Conservation (phyloP, 75 land plant species). For the Pseudotsuga menziesii region DNA sequence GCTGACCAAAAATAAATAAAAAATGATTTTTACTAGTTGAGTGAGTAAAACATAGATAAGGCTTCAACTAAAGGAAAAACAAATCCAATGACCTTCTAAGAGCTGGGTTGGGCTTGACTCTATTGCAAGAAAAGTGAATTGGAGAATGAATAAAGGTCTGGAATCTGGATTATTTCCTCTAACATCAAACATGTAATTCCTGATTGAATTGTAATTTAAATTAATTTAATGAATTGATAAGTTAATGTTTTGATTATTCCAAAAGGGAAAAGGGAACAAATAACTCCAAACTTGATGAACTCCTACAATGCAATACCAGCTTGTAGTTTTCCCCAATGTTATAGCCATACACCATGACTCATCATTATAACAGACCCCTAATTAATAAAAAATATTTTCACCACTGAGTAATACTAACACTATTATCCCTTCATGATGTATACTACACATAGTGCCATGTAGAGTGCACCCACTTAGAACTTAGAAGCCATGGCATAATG, state of each 20-base stretch:
- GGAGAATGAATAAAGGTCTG: neutral
- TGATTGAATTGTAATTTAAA: neutral
- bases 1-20: neutral
- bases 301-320: neutral
- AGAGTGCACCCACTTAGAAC: too few relatives aligned
- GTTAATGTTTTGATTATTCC: neutral
- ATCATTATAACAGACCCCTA: neutral
- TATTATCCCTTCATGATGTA: neutral
- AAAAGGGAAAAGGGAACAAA: too few relatives aligned
- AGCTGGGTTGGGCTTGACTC: neutral
- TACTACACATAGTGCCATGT: too few relatives aligned
- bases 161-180: neutral
- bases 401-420: neutral
- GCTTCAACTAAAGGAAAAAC: neutral
- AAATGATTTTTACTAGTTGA: neutral
- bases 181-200: neutral
- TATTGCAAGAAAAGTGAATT: neutral
- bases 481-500: too few relatives aligned
- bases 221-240: neutral
- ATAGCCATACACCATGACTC: neutral
- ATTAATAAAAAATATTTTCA: neutral
- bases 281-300: neutral
- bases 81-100: neutral
- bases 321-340: neutral
- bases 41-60: neutral